A percentile compares a stretch with the other conserved stretches of the same genome.
Conservation (phyloP, 306 rosid genomes). For the Mimosa bimucronata region DNA sequence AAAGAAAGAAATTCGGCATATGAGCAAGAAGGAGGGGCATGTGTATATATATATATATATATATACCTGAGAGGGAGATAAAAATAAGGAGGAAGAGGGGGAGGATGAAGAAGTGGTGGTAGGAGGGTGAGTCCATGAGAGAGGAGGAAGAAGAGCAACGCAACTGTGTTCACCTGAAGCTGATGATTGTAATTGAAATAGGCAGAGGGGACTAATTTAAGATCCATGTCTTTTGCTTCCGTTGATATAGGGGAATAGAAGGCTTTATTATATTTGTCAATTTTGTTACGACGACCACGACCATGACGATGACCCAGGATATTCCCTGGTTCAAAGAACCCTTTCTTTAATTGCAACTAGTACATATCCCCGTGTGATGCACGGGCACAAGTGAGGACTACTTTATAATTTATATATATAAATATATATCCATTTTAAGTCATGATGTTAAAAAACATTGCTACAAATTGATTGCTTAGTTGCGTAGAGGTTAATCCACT, state of each 20-base stretch:
- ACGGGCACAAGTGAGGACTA: no score
- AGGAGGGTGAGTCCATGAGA: not conserved
- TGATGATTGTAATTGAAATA: not conserved
- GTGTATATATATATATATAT: no score
- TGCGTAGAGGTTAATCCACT: no score
- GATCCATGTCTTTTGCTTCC: no score
- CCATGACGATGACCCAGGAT: no score
- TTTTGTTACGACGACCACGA: not conserved
- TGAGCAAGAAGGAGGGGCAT: not conserved
- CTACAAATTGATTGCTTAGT: no score
- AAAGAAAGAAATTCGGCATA: not conserved
- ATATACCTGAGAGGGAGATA: conserved; percentile 7
- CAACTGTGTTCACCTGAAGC: not conserved
- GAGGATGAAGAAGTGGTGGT: not conserved
- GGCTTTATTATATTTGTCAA: not conserved
- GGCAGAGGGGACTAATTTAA: not conserved
- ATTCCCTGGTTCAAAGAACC: not conserved
- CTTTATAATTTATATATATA: no score
- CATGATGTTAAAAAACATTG: no score
- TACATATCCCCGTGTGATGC: no score
- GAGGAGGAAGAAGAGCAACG: not conserved
- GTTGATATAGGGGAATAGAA: not conserved
- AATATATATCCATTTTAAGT: no score
- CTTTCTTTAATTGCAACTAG: not conserved
- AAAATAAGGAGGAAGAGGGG: not conserved